Conservation (phyloP, 2,329 filamentous ascomycete genomes). For the Ophiosphaerella herpotricha region DNA sequence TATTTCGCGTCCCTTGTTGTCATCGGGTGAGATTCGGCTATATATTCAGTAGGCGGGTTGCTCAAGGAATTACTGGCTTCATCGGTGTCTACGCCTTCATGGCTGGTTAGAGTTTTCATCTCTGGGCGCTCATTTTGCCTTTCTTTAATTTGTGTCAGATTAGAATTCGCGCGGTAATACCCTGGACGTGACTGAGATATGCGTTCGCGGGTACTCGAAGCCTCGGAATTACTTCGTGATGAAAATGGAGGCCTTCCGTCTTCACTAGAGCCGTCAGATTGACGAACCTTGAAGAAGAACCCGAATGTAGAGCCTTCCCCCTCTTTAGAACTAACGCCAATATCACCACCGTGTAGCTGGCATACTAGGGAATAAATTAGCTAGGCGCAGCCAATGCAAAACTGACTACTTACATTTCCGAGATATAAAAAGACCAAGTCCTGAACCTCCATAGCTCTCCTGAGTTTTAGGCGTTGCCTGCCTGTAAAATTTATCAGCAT, state of each 20-base stretch:
- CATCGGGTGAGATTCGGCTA: conserved; percentile 32
- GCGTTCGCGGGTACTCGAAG: conserved; percentile 9
- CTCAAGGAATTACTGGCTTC: conserved; percentile 30
- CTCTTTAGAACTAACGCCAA: conserved; percentile 42
- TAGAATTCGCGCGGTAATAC: conserved; percentile 34
- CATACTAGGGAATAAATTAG: conserved; percentile 26
- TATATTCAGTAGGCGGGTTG: conserved; percentile 39
- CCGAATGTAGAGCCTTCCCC: conserved; percentile 45
- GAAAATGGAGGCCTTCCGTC: conserved; percentile 31
- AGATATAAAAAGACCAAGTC: conserved; percentile 45
- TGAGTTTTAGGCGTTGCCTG: conserved; percentile 48
- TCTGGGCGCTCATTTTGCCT: conserved; percentile 18
- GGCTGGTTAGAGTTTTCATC: conserved; percentile 9
- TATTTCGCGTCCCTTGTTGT: conserved; percentile 26
- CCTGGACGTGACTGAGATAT: conserved; percentile 25
- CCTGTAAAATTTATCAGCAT: conserved; percentile 15
- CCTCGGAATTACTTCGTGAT: conserved; percentile 31
- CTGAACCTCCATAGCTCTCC: conserved; percentile 50
- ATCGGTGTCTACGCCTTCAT: conserved; percentile 13
- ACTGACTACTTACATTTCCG: conserved; percentile 35
- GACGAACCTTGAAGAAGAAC: conserved; percentile 45
- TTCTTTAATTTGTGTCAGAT: conserved; percentile 33
- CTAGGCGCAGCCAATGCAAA: too few species aligned
- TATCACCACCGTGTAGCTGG: conserved; percentile 46
- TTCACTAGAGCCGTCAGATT: conserved; percentile 24